A percentile compares a stretch with the other conserved stretches of the same genome.
Conservation (phyloP, 306 rosid genomes). For the Lagenaria siceraria region DNA sequence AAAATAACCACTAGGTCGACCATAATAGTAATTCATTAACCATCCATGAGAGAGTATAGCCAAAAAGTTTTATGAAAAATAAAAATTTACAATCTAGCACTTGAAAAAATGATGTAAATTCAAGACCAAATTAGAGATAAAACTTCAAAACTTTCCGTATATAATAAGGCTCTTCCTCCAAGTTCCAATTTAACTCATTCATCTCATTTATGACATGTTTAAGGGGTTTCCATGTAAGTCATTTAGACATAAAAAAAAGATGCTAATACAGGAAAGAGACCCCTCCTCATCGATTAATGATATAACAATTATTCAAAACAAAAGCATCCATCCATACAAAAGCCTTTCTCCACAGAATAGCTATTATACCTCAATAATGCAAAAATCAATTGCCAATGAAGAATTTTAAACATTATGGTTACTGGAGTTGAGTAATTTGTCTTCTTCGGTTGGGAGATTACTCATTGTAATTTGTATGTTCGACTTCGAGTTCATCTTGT, state of each 20-base stretch:
- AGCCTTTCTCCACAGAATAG: not conserved
- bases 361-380: not conserved
- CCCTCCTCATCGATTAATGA: not conserved
- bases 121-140: too few species aligned
- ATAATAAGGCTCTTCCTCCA: not conserved
- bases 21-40: too few species aligned
- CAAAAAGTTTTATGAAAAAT: too few species aligned
- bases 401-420: constrained; percentile 50
- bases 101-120: too few species aligned
- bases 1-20: too few species aligned
- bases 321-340: not conserved
- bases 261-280: not conserved
- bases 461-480: constrained; percentile 42
- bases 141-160: too few species aligned
- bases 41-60: too few species aligned
- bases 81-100: too few species aligned
- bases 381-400: not conserved
- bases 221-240: not conserved
- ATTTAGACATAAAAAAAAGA: not conserved
- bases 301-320: not conserved
- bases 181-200: not conserved
- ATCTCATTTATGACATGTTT: not conserved
- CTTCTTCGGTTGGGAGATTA: constrained; percentile 56
- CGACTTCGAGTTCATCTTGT: constrained; percentile 61
- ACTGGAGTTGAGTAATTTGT: constrained; percentile 44